Conservation (phyloP, 805 yeast genomes). For the Candida alai region DNA sequence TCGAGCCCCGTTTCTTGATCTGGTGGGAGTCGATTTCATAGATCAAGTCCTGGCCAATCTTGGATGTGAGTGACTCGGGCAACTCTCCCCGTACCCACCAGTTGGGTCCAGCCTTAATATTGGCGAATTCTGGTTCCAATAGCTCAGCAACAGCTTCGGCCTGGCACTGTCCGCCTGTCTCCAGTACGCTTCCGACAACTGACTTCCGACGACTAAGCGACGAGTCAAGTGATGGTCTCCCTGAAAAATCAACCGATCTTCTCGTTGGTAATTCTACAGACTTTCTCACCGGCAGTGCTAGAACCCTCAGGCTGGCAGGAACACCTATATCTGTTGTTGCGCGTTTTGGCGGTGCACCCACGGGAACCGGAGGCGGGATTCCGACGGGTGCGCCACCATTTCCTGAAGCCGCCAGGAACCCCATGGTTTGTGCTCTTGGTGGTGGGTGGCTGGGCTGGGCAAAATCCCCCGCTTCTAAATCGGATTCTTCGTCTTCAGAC, state of each 20-base stretch:
- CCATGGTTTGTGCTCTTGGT: no score
- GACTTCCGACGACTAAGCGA: slow-evolving; percentile 13
- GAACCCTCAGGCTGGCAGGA: not conserved
- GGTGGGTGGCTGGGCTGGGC: no score
- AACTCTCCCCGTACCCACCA: slow-evolving; percentile 71
- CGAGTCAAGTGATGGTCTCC: slow-evolving; percentile 14
- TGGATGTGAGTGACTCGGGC: slow-evolving; percentile 48
- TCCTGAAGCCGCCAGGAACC: not conserved
- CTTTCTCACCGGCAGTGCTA: slow-evolving; percentile 8
- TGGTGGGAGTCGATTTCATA: slow-evolving; percentile 63
- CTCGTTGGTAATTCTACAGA: slow-evolving; percentile 7
- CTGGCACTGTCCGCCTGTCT: slow-evolving; percentile 20
- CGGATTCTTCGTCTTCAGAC: slow-evolving; percentile 5
- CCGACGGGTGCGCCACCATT: slow-evolving; percentile 1
- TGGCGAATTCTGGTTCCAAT: slow-evolving; percentile 28
- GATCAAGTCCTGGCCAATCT: slow-evolving; percentile 46
- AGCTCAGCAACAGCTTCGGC: slow-evolving; percentile 24
- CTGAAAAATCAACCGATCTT: not conserved
- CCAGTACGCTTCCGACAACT: slow-evolving; percentile 10
- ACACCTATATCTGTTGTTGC: no score
- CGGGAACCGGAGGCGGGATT: slow-evolving; percentile 18
- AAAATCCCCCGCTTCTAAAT: no score
- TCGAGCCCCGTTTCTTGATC: slow-evolving; percentile 55
- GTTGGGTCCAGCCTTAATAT: slow-evolving; percentile 23
- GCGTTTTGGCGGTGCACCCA: slow-evolving; percentile 14